Conservation (phyloP, 306 rosid genomes). For the Medicago ruthenica region DNA sequence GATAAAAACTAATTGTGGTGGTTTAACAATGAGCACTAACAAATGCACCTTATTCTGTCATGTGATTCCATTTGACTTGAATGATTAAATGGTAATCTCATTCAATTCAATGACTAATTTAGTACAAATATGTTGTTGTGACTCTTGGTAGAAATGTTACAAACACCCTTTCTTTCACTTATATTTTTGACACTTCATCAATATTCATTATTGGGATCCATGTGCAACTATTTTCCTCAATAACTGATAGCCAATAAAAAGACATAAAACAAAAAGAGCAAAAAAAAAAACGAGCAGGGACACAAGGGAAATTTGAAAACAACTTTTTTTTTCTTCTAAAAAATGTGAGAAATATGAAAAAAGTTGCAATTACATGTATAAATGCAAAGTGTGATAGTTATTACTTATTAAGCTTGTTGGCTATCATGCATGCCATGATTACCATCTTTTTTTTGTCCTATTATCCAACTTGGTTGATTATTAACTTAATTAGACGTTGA, state of each 20-base stretch:
- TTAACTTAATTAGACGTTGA: slow-evolving; percentile 29
- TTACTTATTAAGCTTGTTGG: not conserved
- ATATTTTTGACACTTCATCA: not conserved
- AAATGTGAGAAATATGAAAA: slow-evolving; percentile 10
- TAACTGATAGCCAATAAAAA: not conserved
- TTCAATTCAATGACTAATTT: slow-evolving; percentile 7
- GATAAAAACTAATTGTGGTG: slow-evolving; percentile 22
- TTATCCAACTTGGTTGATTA: not conserved
- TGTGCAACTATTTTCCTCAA: slow-evolving; percentile 15
- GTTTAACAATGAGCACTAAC: slow-evolving; percentile 19
- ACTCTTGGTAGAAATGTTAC: not conserved
- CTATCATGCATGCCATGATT: not conserved
- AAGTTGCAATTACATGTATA: slow-evolving; percentile 14
- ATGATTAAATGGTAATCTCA: slow-evolving; percentile 29
- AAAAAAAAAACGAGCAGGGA: not conserved
- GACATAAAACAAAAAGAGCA: slow-evolving; percentile 30
- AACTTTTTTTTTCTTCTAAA: not conserved
- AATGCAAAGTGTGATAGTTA: slow-evolving; percentile 1
- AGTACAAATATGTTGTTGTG: slow-evolving; percentile 10
- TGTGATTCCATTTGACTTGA: slow-evolving; percentile 39
- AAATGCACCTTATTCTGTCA: slow-evolving; percentile 27
- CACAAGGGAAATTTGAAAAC: slow-evolving; percentile 24
- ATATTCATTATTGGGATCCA: not conserved
- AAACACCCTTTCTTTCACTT: not conserved
- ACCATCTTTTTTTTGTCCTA: not conserved